phyloP scores from a whole-genome alignment of 1,284 basidiomycete species.

The Schizophyllum amplum region DNA sequence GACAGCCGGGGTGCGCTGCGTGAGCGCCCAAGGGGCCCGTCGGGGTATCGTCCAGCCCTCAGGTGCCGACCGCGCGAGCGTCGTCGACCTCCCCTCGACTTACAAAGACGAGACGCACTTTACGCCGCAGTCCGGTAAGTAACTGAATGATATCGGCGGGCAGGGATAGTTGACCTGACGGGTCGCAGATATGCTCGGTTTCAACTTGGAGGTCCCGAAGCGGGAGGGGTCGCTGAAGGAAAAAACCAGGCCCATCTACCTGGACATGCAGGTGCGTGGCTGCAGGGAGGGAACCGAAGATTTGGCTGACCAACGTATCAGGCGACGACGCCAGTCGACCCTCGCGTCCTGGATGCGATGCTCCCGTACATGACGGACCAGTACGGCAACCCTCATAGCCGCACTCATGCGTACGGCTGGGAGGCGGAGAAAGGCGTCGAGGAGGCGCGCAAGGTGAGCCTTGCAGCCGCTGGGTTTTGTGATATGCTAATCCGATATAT shows the following conservation, averaged over 20 bases:
- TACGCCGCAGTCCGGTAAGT: slow-evolving; percentile 60
- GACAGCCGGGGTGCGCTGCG: not conserved
- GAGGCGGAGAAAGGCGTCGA: slow-evolving; percentile 95
- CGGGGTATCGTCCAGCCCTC: slow-evolving; percentile 68
- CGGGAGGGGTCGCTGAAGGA: slow-evolving; percentile 55
- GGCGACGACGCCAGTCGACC: slow-evolving; percentile 98
- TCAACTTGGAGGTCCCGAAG: slow-evolving; percentile 69
- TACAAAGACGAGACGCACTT: slow-evolving; percentile 67
- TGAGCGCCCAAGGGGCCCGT: slow-evolving; percentile 16
- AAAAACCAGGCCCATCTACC: slow-evolving; percentile 83
- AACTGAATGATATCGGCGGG: slow-evolving; percentile 1
- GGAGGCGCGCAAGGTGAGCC: slow-evolving; percentile 71
- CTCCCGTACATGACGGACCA: slow-evolving; percentile 93
- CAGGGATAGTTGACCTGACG: not conserved
- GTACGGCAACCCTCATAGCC: slow-evolving; percentile 96
- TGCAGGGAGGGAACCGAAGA: not conserved
- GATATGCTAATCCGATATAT: slow-evolving; percentile 13
- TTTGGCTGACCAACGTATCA: slow-evolving; percentile 23
- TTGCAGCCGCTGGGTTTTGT: not conserved
- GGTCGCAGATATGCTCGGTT: slow-evolving; percentile 76
- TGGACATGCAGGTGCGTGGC: slow-evolving; percentile 80
- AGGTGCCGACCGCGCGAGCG: slow-evolving; percentile 67
- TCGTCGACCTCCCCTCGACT: slow-evolving; percentile 67
- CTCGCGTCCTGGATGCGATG: slow-evolving; percentile 96
- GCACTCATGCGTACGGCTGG: slow-evolving; percentile 99